Conservation (phyloP, 805 yeast species). For the Cyberlindnera maritima region DNA sequence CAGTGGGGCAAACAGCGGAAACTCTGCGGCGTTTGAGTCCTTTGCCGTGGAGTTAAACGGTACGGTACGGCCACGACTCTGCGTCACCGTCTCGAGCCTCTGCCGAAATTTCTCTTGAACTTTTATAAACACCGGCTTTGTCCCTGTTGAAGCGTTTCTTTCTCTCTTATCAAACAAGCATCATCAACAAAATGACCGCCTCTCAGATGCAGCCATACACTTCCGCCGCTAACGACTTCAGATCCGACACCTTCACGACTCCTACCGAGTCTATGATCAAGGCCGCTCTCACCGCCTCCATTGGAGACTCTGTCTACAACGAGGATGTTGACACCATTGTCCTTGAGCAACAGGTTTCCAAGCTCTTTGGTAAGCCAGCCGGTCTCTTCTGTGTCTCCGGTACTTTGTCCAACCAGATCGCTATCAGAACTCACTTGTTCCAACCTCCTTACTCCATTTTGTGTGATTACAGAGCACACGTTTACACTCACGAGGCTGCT, state of each 20-base stretch:
- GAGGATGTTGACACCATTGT: conserved; percentile 72
- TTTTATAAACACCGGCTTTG: not conserved
- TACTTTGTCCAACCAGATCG: conserved; percentile 87
- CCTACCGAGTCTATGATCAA: conserved; percentile 75
- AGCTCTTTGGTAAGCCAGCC: conserved; percentile 73
- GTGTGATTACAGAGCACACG: conserved; percentile 85
- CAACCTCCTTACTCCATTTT: conserved; percentile 84
- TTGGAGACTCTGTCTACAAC: conserved; percentile 85
- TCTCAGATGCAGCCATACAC: conserved; percentile 57
- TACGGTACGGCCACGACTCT: too few relatives aligned
- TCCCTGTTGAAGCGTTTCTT: not conserved
- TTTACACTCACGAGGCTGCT: conserved; percentile 83
- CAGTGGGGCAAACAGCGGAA: too few relatives aligned
- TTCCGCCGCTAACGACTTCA: conserved; percentile 47
- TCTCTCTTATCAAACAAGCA: not conserved
- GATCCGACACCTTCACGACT: conserved; percentile 88
- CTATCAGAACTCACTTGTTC: conserved; percentile 65
- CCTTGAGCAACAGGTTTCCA: conserved; percentile 63
- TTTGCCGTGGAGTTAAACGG: not conserved
- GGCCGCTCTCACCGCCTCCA: conserved; percentile 53
- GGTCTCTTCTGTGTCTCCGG: conserved; percentile 90
- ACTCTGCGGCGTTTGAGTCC: too few relatives aligned
- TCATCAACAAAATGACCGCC: conserved; percentile 10
- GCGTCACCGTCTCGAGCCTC: not conserved
- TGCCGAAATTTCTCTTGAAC: not conserved